Conservation (phyloP, 2,329 filamentous ascomycete genomes). For the Talaromyces verruculosus region DNA sequence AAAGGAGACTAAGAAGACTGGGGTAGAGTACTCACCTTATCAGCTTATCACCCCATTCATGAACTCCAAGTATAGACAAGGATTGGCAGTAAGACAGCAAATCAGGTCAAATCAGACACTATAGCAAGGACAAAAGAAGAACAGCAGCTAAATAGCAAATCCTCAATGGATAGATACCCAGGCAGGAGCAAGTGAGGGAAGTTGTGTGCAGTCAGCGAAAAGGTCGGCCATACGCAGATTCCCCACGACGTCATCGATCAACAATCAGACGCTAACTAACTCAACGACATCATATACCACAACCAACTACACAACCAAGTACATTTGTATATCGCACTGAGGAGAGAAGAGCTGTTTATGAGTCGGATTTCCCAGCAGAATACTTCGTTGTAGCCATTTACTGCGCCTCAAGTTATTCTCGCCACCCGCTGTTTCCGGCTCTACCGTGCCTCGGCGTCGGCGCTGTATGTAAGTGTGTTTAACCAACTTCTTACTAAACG, state of each 20-base stretch:
- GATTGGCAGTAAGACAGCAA: background rate
- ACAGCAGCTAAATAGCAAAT: background rate
- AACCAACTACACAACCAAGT: background rate
- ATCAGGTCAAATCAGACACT: background rate
- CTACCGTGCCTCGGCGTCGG: background rate
- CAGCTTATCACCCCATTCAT: background rate
- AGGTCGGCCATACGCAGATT: background rate
- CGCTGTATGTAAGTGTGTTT: background rate
- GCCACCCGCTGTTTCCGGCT: background rate
- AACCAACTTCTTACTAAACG: background rate
- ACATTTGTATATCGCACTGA: background rate
- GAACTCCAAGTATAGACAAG: background rate
- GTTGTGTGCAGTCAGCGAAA: background rate
- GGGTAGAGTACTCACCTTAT: background rate
- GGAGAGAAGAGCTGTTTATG: background rate
- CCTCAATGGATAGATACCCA: background rate
- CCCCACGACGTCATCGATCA: slow-evolving; percentile 8
- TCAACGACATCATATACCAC: background rate
- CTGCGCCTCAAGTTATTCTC: background rate
- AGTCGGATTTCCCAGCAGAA: background rate
- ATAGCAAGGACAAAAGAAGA: background rate
- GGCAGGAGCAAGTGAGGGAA: background rate
- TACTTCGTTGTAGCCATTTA: no score
- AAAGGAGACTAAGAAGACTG: background rate
- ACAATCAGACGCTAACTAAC: background rate